These are phyloP conservation scores for Thalassia testudinum DNA, from an alignment of 116 monocot genomes.

Conservation along the genomic window DNA sequence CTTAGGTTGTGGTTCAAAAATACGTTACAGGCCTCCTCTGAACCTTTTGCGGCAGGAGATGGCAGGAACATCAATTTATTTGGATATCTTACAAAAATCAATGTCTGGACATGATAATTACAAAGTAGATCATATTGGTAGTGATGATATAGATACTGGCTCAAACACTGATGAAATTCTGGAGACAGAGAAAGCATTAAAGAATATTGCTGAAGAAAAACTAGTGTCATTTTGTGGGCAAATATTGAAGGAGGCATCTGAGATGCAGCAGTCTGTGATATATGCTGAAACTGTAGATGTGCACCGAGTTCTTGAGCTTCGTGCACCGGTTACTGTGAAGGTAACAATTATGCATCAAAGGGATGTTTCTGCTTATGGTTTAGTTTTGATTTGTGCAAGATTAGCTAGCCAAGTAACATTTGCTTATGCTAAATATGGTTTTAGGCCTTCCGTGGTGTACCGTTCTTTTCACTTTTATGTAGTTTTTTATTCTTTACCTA, in stretches of 20 bases:
- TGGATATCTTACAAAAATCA: conserved; percentile 85
- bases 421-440: neutral
- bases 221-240: conserved; percentile 87
- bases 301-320: conserved; percentile 71
- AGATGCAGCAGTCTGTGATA: conserved; percentile 45
- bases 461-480: neutral
- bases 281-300: conserved; percentile 53
- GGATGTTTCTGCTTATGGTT: too few relatives aligned
- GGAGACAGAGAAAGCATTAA: conserved; percentile 7
- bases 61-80: conserved; percentile 80
- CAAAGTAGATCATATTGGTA: conserved; percentile 5
- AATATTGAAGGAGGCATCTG: conserved; percentile 88
- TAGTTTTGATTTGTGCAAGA: neutral
- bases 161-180: too few relatives aligned
- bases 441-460: neutral
- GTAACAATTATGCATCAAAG: conserved; percentile 19
- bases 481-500: neutral
- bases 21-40: conserved; percentile 59
- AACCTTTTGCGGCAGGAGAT: conserved; percentile 97
- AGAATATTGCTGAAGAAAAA: conserved; percentile 82
- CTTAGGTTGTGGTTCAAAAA: neutral
- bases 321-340: conserved; percentile 93
- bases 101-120: conserved; percentile 15
- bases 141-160: too few relatives aligned
- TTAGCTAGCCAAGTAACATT: too few relatives aligned